A percentile compares a stretch with the other conserved stretches of the same genome.
Conservation (phyloP, 805 yeast species). For the Candida fluviatilis region DNA sequence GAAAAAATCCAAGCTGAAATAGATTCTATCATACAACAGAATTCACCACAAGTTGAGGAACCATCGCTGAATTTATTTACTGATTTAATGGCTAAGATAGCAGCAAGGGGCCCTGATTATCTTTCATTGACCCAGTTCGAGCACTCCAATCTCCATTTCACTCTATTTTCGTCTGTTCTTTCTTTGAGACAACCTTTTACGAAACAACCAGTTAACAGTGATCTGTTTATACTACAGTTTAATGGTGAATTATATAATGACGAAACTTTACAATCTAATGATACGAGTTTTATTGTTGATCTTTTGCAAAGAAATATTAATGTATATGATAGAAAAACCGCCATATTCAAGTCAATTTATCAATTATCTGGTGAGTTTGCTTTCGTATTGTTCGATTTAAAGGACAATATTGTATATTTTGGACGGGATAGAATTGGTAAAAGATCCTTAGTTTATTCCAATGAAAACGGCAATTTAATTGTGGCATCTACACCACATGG, state of each 20-base stretch:
- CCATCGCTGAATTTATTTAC: slow-evolving; percentile 18
- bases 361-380: slow-evolving; percentile 82
- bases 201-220: slow-evolving; percentile 53
- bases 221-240: slow-evolving; percentile 54
- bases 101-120: slow-evolving; percentile 65
- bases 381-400: slow-evolving; percentile 46
- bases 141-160: slow-evolving; percentile 13
- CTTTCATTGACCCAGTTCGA: slow-evolving; percentile 14
- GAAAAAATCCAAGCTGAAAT: slow-evolving; percentile 13
- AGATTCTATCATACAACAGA: slow-evolving; percentile 7
- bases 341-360: slow-evolving; percentile 40
- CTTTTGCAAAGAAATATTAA: slow-evolving; percentile 22
- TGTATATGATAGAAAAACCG: slow-evolving; percentile 13
- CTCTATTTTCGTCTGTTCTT: slow-evolving; percentile 66
- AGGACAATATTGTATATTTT: slow-evolving; percentile 48
- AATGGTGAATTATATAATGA: slow-evolving; percentile 86
- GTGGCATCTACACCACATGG: slow-evolving; percentile 33
- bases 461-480: slow-evolving; percentile 28
- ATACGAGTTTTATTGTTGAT: slow-evolving; percentile 52
- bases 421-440: slow-evolving; percentile 85
- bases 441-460: slow-evolving; percentile 59
- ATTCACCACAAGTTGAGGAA: slow-evolving; percentile 1
- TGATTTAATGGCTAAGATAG: slow-evolving; percentile 39
- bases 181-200: slow-evolving; percentile 79
- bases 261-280: slow-evolving; percentile 52